Percentiles rank a stretch among this genome's conserved stretches.
Evolutionary conservation across 1,139 yeast genomes (phyloP).

Genomic region (Yamadazyma friedrichii): DNA sequence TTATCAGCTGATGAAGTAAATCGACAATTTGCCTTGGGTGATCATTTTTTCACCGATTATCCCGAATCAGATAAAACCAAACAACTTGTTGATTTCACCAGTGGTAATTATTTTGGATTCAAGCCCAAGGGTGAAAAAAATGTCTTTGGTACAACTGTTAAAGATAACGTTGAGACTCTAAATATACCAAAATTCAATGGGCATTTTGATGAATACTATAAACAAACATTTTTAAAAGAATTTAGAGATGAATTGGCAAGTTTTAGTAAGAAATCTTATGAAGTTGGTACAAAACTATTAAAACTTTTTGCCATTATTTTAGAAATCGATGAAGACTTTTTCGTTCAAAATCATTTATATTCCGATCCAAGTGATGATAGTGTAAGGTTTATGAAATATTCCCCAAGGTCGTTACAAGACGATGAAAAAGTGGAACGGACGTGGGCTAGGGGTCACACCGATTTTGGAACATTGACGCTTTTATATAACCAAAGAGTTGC

Average conservation of each 20-base stretch:
- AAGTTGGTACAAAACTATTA: constrained; percentile 25
- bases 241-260: constrained; percentile 20
- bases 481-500: constrained; percentile 30
- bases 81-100: constrained; percentile 25
- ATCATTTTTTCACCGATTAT: constrained; percentile 27
- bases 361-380: constrained; percentile 34
- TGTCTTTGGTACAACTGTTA: constrained; percentile 27
- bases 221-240: constrained; percentile 24
- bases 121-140: constrained; percentile 25
- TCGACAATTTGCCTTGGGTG: constrained; percentile 27
- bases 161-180: constrained; percentile 30
- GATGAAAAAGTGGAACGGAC: constrained; percentile 27
- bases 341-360: constrained; percentile 26
- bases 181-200: constrained; percentile 35
- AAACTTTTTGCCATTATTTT: constrained; percentile 30
- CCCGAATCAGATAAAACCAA: constrained; percentile 25
- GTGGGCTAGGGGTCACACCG: constrained; percentile 34
- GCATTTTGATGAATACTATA: constrained; percentile 22
- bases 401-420: constrained; percentile 24
- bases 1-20: constrained; percentile 25
- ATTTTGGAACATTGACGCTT: constrained; percentile 29
- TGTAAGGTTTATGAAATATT: constrained; percentile 31
- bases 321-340: constrained; percentile 31
- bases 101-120: constrained; percentile 34
- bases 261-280: constrained; percentile 23